A percentile compares a stretch with the other conserved stretches of the same genome.
These are phyloP conservation scores for Fusarium acutatum DNA, from an alignment of 2,329 filamentous ascomycete genomes.

Conservation along the genomic window DNA sequence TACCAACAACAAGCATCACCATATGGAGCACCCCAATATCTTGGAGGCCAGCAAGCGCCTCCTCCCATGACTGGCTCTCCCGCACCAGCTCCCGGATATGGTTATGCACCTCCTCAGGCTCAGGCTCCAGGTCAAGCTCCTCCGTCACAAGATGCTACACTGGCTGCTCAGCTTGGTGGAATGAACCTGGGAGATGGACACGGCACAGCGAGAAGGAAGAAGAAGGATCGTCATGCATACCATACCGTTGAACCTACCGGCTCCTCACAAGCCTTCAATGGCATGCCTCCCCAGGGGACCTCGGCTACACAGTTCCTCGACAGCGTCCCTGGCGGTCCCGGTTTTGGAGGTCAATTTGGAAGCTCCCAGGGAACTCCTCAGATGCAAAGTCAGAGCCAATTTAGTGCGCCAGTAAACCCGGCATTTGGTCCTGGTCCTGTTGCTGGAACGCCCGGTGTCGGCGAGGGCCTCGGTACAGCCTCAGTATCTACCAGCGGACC, in stretches of 20 bases:
- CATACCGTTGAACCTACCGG: slow-evolving; percentile 81
- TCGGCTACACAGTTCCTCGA: slow-evolving; percentile 55
- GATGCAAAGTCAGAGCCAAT: slow-evolving; percentile 59
- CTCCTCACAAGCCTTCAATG: slow-evolving; percentile 75
- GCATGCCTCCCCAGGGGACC: slow-evolving; percentile 66
- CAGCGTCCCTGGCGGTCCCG: slow-evolving; percentile 40
- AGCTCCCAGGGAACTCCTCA: slow-evolving; percentile 55
- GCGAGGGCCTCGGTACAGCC: slow-evolving; percentile 43
- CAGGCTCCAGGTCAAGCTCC: slow-evolving; percentile 42
- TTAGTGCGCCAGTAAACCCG: slow-evolving; percentile 66
- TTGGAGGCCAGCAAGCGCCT: slow-evolving; percentile 47
- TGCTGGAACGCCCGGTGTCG: slow-evolving; percentile 38
- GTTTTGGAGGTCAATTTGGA: slow-evolving; percentile 55
- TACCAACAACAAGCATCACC: slow-evolving; percentile 57
- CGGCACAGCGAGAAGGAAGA: slow-evolving; percentile 72
- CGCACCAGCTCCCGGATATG: slow-evolving; percentile 40
- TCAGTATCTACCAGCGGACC: slow-evolving; percentile 47
- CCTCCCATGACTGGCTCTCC: slow-evolving; percentile 38
- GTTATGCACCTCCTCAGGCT: slow-evolving; percentile 40
- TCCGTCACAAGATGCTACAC: slow-evolving; percentile 55
- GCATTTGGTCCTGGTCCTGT: slow-evolving; percentile 45
- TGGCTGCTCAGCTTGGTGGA: slow-evolving; percentile 80
- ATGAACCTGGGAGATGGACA: slow-evolving; percentile 70
- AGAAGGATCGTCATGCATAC: slow-evolving; percentile 95
- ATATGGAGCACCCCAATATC: slow-evolving; percentile 54